Evolutionary conservation across 129 eudicot species (phyloP), one percentile per base, ranked within the genome.

Genomic region (Erigeron canadensis): DNA sequence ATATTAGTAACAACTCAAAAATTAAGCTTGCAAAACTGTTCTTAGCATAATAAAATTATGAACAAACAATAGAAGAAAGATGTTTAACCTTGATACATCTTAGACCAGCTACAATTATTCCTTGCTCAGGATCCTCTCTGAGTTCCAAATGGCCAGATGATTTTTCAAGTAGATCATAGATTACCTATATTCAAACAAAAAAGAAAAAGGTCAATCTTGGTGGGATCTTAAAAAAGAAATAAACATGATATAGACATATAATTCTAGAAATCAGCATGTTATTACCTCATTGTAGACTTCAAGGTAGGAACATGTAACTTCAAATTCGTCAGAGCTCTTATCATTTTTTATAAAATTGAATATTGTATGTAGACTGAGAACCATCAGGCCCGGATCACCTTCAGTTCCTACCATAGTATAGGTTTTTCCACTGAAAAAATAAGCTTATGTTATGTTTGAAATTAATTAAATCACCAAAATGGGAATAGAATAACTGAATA

Each of bases 211-310:
- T 23, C 47, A 45, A 61, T 34, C 8, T 43, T 60, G 22, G 44
- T 43, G 75, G 42, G 62, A 18, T 19, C 61, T 71, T 69, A 41
- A 6, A 4, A 71, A 68, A 40, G 22, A 69, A 38, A 60, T 22
- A 70, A 45, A 71, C 42, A 16, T 0, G 62, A 70, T 61, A 41
- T 8, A 46, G 48, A n/a, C n/a, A n/a, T n/a, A n/a, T n/a, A n/a
- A n/a, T 47, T 34, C 41, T 50, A 51, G 58, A 70, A 13, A 70
- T 62, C 12, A 64, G 42, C 61, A 43, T 38, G 67, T 70, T 61
- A 67, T 21, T 65, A 92, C 98, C 91, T 92, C 98, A 78, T 92
- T 92, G 84, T 92, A 92, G 81, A 92, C 98, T 84, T 92, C 98
- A 65, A 92, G 91, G 80, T 89, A 92, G 62, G 98, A 92, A 78